Evolutionary conservation across 1,139 yeast genomes (phyloP).

Genomic region (Neolecta irregularis): DNA sequence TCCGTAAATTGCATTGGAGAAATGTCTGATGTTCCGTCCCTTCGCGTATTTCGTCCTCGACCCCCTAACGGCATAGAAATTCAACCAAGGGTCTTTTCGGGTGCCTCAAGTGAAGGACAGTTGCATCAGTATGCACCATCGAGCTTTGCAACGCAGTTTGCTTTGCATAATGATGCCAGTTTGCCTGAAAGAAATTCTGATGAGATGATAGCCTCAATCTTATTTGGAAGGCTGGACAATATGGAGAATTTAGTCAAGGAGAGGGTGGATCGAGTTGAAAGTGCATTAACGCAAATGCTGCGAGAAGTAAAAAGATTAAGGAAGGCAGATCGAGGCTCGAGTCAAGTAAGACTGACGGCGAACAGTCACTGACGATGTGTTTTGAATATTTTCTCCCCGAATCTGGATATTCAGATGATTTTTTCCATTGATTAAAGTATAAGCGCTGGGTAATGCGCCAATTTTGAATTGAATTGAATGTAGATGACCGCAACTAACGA

Average conservation of each 20-base stretch:
- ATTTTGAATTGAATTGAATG: too few relatives aligned
- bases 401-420: too few relatives aligned
- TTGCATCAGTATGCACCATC: not conserved
- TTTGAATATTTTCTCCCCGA: too few relatives aligned
- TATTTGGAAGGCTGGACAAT: not conserved
- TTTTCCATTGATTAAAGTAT: too few relatives aligned
- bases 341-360: too few relatives aligned
- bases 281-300: not conserved
- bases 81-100: not conserved
- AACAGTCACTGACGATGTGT: too few relatives aligned
- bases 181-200: not conserved
- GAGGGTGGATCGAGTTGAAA: not conserved
- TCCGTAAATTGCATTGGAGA: too few relatives aligned
- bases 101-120: not conserved
- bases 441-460: too few relatives aligned
- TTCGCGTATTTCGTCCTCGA: too few relatives aligned
- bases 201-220: not conserved
- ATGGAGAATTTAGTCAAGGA: slow-evolving; percentile 1
- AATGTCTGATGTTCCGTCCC: too few relatives aligned
- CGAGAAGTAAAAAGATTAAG: not conserved
- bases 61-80: too few relatives aligned
- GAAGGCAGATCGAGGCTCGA: not conserved
- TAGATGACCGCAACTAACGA: too few relatives aligned
- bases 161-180: not conserved
- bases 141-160: not conserved